Evolutionary conservation across 176 grass and related monocot species (phyloP).

Genomic region (Pontederia paniculata): DNA sequence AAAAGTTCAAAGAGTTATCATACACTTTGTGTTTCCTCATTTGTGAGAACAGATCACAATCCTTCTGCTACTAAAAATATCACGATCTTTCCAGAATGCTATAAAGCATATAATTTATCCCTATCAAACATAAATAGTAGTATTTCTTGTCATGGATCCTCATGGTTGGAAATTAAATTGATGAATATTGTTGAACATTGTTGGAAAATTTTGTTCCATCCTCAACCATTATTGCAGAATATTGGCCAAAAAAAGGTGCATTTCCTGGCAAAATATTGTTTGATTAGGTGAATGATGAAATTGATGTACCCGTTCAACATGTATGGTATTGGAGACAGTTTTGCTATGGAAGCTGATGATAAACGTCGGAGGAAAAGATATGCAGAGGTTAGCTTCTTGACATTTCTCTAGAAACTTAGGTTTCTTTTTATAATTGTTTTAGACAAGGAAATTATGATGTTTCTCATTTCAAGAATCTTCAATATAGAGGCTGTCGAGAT

Average conservation of each 20-base stretch:
- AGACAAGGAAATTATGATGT: constrained; percentile 6
- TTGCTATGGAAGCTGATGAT: constrained; percentile 64
- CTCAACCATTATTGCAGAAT: constrained; percentile 35
- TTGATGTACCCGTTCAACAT: constrained; percentile 72
- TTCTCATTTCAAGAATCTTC: constrained; percentile 7
- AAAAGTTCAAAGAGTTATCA: too few relatives aligned
- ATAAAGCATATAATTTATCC: too few relatives aligned
- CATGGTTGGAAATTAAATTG: too few relatives aligned
- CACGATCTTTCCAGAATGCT: too few relatives aligned
- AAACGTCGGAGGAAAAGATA: constrained; percentile 81
- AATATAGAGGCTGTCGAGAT: constrained; percentile 72
- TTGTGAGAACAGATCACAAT: too few relatives aligned
- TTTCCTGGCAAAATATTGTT: constrained; percentile 73
- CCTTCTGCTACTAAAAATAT: too few relatives aligned
- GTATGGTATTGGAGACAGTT: constrained; percentile 81
- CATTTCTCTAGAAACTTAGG: too few relatives aligned
- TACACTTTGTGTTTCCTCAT: too few relatives aligned
- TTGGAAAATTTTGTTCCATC: too few relatives aligned
- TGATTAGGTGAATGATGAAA: constrained; percentile 98
- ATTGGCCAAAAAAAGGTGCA: constrained; percentile 70
- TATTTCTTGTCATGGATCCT: too few relatives aligned
- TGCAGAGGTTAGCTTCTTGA: constrained; percentile 41
- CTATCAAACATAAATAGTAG: too few relatives aligned
- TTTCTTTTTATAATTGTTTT: background rate
- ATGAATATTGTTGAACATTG: too few relatives aligned